Conservation (phyloP, 306 rosid species). For the Senna siamea region DNA sequence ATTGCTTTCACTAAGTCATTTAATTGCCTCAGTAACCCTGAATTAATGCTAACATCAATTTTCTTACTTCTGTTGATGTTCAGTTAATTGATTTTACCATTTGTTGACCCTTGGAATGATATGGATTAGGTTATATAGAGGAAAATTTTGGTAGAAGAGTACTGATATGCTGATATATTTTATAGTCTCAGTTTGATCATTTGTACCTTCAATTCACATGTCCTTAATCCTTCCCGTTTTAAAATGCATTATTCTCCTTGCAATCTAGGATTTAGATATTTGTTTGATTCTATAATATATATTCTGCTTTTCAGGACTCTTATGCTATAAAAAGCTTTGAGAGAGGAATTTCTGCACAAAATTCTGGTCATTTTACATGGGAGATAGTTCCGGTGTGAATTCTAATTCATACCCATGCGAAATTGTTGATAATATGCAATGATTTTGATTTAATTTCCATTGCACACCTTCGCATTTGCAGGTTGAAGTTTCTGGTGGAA, state of each 20-base stretch:
- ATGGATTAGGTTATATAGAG: neutral
- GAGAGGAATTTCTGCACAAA: constrained; percentile 83
- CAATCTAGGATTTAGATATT: constrained; percentile 2
- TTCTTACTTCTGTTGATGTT: constrained; percentile 9
- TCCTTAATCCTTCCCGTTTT: constrained; percentile 8
- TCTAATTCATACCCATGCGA: constrained; percentile 24
- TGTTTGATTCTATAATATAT: constrained; percentile 21
- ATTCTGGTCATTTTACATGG: constrained; percentile 74
- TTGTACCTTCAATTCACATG: constrained; percentile 24
- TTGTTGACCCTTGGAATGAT: neutral
- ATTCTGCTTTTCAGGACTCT: constrained; percentile 61
- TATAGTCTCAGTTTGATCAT: constrained; percentile 18
- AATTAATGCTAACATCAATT: neutral
- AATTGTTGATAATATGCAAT: constrained; percentile 3
- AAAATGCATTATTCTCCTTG: constrained; percentile 24
- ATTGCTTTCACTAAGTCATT: constrained; percentile 14
- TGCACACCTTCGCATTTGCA: constrained; percentile 44
- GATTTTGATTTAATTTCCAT: constrained; percentile 32
- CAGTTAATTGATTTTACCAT: neutral
- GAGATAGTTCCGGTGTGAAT: constrained; percentile 84
- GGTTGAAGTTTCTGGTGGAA: constrained; percentile 72
- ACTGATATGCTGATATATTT: constrained; percentile 24
- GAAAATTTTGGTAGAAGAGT: neutral
- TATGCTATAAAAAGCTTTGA: constrained; percentile 82
- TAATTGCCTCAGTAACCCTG: constrained; percentile 17